Base-by-base conservation (phyloP, 805 yeast species). In the Yamadazyma phyllophila region DNA sequence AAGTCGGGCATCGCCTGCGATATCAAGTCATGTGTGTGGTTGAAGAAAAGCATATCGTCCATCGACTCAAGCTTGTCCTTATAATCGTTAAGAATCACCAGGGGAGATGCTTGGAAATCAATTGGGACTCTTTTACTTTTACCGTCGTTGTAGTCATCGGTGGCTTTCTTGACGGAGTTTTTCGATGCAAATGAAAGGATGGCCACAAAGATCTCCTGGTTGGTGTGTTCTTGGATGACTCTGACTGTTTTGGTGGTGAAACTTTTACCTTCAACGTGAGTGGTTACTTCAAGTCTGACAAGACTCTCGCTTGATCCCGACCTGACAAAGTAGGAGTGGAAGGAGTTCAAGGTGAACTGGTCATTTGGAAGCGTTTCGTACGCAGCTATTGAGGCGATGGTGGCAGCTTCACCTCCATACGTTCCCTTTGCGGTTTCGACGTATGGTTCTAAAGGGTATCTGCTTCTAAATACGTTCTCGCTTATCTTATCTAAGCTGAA, bases 341-440 rank as follows among this genome's bases (percentile, higher is more conserved):
- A 51, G 2, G 74, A 71, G 46, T 69, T 71, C 1, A 72, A 69
- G n/a, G 58, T 56, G 45, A 62, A 69, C 1, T 43, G 42, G 2
- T 38, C 32, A 34, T 47, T 53, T 13, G 45, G 39, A 2, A 58
- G 54, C 12, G 64, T 54, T 41, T 62, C 63, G 60, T 70, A 63
- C 2, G 71, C 71, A 11, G 65, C 75, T 26, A 65, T 52, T 9
- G 66, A 43, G 1, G 68, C 61, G 48, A 68, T 73, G 2, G 66
- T 61, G 32, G 67, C 57, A 13, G 69, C 47, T 38, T 66, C 69
- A 1, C 75, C 76, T 1, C 74, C 75, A 44, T 59, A 71, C n/a
- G 66, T 68, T n/a, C 73, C 74, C 31, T 67, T 55, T 55, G 62
- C 55, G 1, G 44, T 50, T 12, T 45, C 55, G 26, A 35, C 38